These are phyloP conservation scores for Pythium phragmiticola DNA, from an alignment of 352 stramenopile genomes.

Conservation along the genomic window DNA sequence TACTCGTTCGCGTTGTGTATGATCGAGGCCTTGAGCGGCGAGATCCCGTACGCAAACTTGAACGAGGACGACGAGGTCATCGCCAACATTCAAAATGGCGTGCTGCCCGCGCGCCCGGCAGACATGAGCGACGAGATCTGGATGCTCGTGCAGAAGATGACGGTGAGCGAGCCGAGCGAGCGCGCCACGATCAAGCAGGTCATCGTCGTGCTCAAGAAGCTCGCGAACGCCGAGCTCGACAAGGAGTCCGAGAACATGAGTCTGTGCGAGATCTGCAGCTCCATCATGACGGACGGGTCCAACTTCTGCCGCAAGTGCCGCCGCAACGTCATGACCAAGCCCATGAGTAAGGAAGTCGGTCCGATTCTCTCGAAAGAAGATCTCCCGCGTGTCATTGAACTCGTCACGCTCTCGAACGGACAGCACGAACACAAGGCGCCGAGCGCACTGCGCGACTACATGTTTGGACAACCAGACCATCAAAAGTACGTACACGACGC, in stretches of 20 bases:
- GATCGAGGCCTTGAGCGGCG: slow-evolving; percentile 11
- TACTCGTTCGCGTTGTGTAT: slow-evolving; percentile 20
- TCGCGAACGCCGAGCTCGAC: slow-evolving; percentile 3
- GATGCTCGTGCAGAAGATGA: slow-evolving; percentile 10
- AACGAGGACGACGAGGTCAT: neutral
- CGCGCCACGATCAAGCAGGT: slow-evolving; percentile 8
- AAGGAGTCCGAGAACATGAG: neutral
- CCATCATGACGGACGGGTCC: neutral
- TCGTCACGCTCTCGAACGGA: slow-evolving; percentile 2
- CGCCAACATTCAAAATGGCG: neutral
- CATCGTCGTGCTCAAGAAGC: slow-evolving; percentile 3
- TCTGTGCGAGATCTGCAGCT: slow-evolving; percentile 9
- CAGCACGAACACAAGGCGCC: slow-evolving; percentile 8
- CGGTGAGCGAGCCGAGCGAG: neutral
- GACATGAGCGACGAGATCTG: slow-evolving; percentile 5
- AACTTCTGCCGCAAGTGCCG: neutral
- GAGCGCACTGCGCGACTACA: slow-evolving; percentile 7
- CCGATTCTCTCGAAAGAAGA: too few species aligned
- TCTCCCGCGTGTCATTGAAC: neutral
- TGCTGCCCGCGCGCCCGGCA: neutral
- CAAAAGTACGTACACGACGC: slow-evolving; percentile 6
- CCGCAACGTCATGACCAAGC: neutral
- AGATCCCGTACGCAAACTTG: slow-evolving; percentile 6
- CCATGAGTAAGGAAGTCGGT: neutral
- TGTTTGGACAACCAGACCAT: slow-evolving; percentile 9